Evolutionary conservation across 495 filamentous ascomycete species (phyloP).

Genomic region (Jackrogersella multiformis): DNA sequence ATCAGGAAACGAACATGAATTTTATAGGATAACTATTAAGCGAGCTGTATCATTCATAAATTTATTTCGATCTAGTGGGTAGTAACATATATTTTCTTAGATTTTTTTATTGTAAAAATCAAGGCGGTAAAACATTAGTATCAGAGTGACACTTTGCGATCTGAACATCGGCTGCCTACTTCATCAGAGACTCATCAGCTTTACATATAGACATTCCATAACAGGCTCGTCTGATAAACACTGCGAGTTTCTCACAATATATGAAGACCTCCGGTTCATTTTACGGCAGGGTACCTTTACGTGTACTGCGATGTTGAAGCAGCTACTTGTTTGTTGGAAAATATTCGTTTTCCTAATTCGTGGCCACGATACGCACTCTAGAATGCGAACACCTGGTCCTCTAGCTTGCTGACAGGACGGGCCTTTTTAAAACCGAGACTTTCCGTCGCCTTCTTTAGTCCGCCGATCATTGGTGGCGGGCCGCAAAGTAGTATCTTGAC

Average conservation of each 20-base stretch:
- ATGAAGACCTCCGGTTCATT: background rate
- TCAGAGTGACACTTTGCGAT: background rate
- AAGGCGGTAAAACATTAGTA: slow-evolving; percentile 1
- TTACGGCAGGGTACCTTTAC: background rate
- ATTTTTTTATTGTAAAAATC: slow-evolving; percentile 7
- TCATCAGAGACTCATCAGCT: background rate
- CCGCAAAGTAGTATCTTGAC: slow-evolving; percentile 97
- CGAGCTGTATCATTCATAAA: background rate
- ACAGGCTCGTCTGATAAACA: background rate
- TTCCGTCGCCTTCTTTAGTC: slow-evolving; percentile 96
- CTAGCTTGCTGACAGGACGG: slow-evolving; percentile 92
- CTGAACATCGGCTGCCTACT: background rate
- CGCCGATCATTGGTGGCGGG: slow-evolving; percentile 94
- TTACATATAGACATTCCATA: background rate
- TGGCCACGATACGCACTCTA: slow-evolving; percentile 54
- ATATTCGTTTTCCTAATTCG: background rate
- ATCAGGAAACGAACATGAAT: background rate
- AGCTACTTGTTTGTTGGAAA: background rate
- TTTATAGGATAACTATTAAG: background rate
- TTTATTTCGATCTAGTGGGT: background rate
- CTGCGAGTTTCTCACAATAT: background rate
- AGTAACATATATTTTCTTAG: slow-evolving; percentile 3
- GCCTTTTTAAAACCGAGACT: slow-evolving; percentile 90
- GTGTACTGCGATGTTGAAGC: background rate
- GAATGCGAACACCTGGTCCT: slow-evolving; percentile 98